phyloP scores from a whole-genome alignment of 192 early-diverging fungal genomes.

The Phlyctochytrium bullatum region DNA sequence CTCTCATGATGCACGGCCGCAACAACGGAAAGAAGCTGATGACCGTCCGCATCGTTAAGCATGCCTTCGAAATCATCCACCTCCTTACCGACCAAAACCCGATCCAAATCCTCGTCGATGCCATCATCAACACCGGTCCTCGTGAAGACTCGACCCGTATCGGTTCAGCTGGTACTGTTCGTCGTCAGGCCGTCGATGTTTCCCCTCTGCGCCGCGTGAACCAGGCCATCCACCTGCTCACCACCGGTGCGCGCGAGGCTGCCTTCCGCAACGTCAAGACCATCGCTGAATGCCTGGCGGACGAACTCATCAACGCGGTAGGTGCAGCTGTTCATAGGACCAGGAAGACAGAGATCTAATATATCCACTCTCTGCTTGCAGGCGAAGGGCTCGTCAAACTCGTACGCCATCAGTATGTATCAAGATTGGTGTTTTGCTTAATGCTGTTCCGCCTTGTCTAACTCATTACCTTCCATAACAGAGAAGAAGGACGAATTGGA shows the following conservation, averaged over 20 bases:
- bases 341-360: neutral
- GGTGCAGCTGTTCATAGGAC: conserved; percentile 48
- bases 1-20: conserved; percentile 99
- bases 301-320: conserved; percentile 97
- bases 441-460: too few species aligned
- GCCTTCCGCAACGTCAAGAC: conserved; percentile 99
- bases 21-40: conserved; percentile 99
- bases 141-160: conserved; percentile 99
- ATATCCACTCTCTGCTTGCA: neutral
- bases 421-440: too few species aligned
- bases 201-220: conserved; percentile 97
- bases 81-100: conserved; percentile 98
- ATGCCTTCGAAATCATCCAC: conserved; percentile 99
- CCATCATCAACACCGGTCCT: conserved; percentile 98
- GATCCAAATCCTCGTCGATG: conserved; percentile 96
- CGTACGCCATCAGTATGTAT: conserved; percentile 92
- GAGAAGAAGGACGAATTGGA: conserved; percentile 99
- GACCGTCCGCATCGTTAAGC: conserved; percentile 98
- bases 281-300: conserved; percentile 98
- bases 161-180: conserved; percentile 94
- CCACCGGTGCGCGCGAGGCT: conserved; percentile 95
- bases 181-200: conserved; percentile 99
- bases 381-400: conserved; percentile 93
- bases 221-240: conserved; percentile 91
- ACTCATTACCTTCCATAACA: neutral